Conservation (phyloP, 2,329 filamentous ascomycete species). For the Chrysosporium queenslandicum region DNA sequence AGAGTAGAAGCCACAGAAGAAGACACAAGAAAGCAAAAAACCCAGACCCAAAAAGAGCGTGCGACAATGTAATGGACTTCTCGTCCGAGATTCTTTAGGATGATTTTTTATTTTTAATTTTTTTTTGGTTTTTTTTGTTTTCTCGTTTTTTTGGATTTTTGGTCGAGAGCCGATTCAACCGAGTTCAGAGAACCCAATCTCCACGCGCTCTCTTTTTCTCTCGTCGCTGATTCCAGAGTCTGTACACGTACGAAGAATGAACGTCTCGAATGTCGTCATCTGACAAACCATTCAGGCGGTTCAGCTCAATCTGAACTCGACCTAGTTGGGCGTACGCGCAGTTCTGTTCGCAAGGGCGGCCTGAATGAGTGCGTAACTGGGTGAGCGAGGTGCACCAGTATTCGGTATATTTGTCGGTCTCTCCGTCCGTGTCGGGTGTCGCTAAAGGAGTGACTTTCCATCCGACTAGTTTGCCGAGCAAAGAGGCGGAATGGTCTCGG, state of each 20-base stretch:
- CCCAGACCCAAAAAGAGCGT: neutral
- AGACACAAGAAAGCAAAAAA: neutral
- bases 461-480: slow-evolving; percentile 17
- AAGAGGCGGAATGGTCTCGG: slow-evolving; percentile 1
- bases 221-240: slow-evolving; percentile 15
- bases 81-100: slow-evolving; percentile 20
- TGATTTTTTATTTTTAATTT: slow-evolving; percentile 18
- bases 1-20: no score
- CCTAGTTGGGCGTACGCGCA: slow-evolving; percentile 17
- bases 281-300: slow-evolving; percentile 1
- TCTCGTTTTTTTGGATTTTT: slow-evolving; percentile 11
- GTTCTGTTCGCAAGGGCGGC: slow-evolving; percentile 7
- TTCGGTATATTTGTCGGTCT: slow-evolving; percentile 17
- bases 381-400: slow-evolving; percentile 16
- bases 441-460: slow-evolving; percentile 19
- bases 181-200: slow-evolving; percentile 9
- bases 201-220: slow-evolving; percentile 12
- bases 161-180: neutral
- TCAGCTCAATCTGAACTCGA: slow-evolving; percentile 5
- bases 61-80: slow-evolving; percentile 15
- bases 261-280: slow-evolving; percentile 2
- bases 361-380: slow-evolving; percentile 13
- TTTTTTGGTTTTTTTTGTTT: slow-evolving; percentile 14
- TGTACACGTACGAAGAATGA: slow-evolving; percentile 9
- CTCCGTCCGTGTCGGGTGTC: slow-evolving; percentile 22